A percentile compares a stretch with the other conserved stretches of the same genome.
phyloP scores from a whole-genome alignment of 495 filamentous ascomycete genomes.

The Xylaria sp. region DNA sequence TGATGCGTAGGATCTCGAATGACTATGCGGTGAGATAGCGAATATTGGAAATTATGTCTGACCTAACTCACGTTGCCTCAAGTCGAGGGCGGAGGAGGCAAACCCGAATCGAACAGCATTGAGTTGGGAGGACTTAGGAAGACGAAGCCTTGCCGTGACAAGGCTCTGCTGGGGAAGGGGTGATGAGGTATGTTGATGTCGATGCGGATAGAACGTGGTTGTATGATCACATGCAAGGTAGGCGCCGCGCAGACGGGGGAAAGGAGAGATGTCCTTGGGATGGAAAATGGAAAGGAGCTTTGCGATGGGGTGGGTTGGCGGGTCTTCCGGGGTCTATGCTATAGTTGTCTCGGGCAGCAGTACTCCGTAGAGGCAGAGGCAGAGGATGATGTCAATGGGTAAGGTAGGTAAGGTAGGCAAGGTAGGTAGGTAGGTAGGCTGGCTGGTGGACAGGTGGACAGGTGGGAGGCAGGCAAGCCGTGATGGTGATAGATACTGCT shows the following conservation, averaged over 20 bases:
- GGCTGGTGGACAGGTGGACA: no score
- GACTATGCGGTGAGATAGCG: constrained; percentile 11
- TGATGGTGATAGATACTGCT: no score
- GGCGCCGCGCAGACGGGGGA: background rate
- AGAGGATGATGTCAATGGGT: background rate
- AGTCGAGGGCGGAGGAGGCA: constrained; percentile 55
- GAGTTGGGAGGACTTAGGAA: constrained; percentile 32
- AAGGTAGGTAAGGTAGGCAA: background rate
- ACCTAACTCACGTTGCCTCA: constrained; percentile 53
- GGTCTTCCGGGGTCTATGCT: constrained; percentile 3
- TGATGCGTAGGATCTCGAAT: constrained; percentile 1
- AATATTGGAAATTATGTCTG: constrained; percentile 36
- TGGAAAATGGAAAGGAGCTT: constrained; percentile 20
- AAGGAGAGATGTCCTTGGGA: background rate
- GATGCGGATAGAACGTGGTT: background rate
- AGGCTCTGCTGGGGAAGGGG: constrained; percentile 5
- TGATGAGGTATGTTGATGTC: background rate
- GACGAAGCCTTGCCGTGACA: constrained; percentile 16
- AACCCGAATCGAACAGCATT: constrained; percentile 49
- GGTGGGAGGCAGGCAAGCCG: background rate
- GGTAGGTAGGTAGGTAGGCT: background rate
- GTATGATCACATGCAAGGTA: constrained; percentile 22
- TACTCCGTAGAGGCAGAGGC: background rate
- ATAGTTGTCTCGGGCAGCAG: background rate
- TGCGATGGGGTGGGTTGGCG: constrained; percentile 14